phyloP scores from a whole-genome alignment of 805 yeast genomes.

The Candida andamanensis region DNA sequence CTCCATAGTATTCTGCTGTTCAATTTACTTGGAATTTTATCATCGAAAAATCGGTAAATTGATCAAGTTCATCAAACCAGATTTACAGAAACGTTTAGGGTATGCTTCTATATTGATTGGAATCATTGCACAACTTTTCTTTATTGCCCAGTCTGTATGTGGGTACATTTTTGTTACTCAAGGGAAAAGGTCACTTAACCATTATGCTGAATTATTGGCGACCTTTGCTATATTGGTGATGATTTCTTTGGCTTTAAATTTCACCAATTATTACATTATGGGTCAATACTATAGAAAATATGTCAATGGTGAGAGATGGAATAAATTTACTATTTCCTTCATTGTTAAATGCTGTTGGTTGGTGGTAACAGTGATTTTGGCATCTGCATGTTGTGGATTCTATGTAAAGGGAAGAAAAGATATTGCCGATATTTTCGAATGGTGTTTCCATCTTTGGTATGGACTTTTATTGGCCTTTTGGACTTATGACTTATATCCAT shows the following conservation, averaged over 20 bases:
- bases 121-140: conserved; percentile 18
- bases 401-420: conserved; percentile 15
- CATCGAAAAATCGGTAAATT: conserved; percentile 25
- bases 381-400: conserved; percentile 17
- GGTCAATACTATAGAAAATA: conserved; percentile 24
- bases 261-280: conserved; percentile 24
- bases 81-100: conserved; percentile 19
- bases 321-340: conserved; percentile 24
- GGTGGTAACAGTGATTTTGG: conserved; percentile 16
- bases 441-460: conserved; percentile 26
- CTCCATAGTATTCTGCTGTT: conserved; percentile 16
- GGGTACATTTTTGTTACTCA: conserved; percentile 15
- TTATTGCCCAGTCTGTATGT: conserved; percentile 15
- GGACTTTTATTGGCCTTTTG: conserved; percentile 22
- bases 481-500: conserved; percentile 25
- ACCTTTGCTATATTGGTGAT: conserved; percentile 21
- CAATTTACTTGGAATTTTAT: conserved; percentile 23
- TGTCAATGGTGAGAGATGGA: conserved; percentile 25
- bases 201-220: conserved; percentile 20
- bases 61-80: conserved; percentile 22
- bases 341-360: conserved; percentile 21
- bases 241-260: conserved; percentile 21
- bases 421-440: conserved; percentile 18
- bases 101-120: conserved; percentile 19
- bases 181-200: conserved; percentile 12